Conservation (phyloP, 2,329 filamentous ascomycete species). For the Nemania sp. region DNA sequence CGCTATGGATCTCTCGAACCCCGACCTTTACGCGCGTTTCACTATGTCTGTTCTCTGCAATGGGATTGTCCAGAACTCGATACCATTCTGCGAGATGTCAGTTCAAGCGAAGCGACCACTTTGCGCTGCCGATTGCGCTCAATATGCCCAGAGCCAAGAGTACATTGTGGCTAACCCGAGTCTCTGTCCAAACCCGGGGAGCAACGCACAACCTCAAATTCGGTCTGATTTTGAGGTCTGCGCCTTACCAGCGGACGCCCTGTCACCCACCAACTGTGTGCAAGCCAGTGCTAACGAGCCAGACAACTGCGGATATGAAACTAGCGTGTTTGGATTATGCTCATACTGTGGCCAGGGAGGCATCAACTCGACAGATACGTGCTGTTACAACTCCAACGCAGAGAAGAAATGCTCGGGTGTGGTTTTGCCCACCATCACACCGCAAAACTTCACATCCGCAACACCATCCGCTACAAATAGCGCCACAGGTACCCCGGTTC, state of each 20-base stretch:
- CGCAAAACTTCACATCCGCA: conserved; percentile 62
- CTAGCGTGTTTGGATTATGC: conserved; percentile 76
- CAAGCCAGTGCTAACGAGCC: conserved; percentile 78
- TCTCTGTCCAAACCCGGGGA: conserved; percentile 69
- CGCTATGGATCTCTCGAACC: conserved; percentile 74
- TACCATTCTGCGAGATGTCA: conserved; percentile 67
- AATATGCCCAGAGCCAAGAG: conserved; percentile 87
- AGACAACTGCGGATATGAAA: conserved; percentile 81
- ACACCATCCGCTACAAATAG: conserved; percentile 52
- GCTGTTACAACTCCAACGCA: conserved; percentile 83
- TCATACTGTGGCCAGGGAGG: conserved; percentile 83
- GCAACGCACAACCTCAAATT: conserved; percentile 73
- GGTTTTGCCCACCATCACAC: conserved; percentile 73
- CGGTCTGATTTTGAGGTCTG: conserved; percentile 92
- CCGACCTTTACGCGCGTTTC: conserved; percentile 86
- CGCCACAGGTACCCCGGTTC: conserved; percentile 40
- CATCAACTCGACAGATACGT: conserved; percentile 90
- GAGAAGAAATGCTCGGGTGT: conserved; percentile 74
- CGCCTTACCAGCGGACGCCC: conserved; percentile 76
- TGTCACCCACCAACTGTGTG: conserved; percentile 75
- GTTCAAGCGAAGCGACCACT: conserved; percentile 69
- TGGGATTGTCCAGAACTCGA: conserved; percentile 88
- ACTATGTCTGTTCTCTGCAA: conserved; percentile 93
- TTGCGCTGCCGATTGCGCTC: conserved; percentile 86
- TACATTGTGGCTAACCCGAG: conserved; percentile 74